Conservation (phyloP, 2,329 filamentous ascomycete genomes). For the Neurospora crassa region DNA sequence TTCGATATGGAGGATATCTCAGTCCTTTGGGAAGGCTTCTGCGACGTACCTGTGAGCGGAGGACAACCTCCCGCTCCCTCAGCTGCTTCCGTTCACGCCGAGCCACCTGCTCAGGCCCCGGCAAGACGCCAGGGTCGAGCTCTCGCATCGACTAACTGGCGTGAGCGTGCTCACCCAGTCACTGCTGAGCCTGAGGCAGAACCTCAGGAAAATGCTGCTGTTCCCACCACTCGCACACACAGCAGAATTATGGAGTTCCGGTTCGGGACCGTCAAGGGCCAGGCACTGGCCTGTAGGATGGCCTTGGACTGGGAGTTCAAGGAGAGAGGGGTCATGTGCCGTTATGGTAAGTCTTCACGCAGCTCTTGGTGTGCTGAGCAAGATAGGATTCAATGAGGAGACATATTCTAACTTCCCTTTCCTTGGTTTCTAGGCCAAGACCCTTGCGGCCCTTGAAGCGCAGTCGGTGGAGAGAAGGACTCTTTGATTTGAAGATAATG, state of each 20-base stretch:
- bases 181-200: rapidly evolving
- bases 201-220: neutral
- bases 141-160: neutral
- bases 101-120: too few relatives aligned
- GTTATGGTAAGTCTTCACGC: conserved; percentile 11
- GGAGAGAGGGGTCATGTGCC: conserved; percentile 12
- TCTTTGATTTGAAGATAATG: too few relatives aligned
- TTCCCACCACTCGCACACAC: rapidly evolving
- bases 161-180: conserved; percentile 9
- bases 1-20: conserved; percentile 34
- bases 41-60: conserved; percentile 1
- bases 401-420: neutral
- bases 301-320: conserved; percentile 20
- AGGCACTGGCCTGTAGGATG: conserved; percentile 38
- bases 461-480: neutral
- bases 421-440: neutral
- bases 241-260: conserved; percentile 34
- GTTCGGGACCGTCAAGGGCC: conserved; percentile 46
- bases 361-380: neutral
- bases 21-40: conserved; percentile 24
- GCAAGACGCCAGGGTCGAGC: neutral
- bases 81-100: too few relatives aligned
- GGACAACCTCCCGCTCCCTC: conserved; percentile 2
- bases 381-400: neutral
- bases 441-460: conserved; percentile 2